Evolutionary conservation across 2,329 filamentous ascomycete species (phyloP).

Genomic region (Fusarium liriodendri): DNA sequence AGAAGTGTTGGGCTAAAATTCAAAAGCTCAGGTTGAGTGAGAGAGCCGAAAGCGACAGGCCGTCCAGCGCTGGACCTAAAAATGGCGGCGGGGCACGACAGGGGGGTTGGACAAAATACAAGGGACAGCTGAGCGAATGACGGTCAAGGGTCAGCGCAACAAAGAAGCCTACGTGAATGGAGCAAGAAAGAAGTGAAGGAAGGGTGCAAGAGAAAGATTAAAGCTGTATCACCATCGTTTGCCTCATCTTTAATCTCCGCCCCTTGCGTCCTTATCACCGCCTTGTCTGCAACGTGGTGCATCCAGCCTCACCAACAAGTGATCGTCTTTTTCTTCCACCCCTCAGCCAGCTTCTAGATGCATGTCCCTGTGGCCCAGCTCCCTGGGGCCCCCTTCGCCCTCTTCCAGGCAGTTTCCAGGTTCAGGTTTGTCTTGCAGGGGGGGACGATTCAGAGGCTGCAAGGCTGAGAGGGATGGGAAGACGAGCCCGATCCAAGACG

Average conservation of each 20-base stretch:
- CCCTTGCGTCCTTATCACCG: neutral
- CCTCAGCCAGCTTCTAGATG: constrained; percentile 17
- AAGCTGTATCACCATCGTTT: neutral
- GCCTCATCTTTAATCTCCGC: neutral
- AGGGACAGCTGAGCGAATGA: constrained; percentile 7
- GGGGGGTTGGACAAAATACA: constrained; percentile 20
- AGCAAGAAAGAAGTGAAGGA: neutral
- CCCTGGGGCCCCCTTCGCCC: constrained; percentile 12
- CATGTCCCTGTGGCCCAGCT: constrained; percentile 11
- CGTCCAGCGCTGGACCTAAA: constrained; percentile 10
- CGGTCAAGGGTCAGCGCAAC: neutral
- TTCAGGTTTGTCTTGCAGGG: constrained; percentile 25
- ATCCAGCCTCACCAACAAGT: neutral
- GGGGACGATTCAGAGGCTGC: constrained; percentile 19
- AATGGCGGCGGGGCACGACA: constrained; percentile 27
- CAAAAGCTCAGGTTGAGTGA: constrained; percentile 34
- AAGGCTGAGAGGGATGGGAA: constrained; percentile 31
- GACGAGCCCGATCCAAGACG: neutral
- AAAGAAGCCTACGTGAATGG: neutral
- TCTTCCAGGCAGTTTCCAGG: constrained; percentile 19
- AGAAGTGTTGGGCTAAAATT: constrained; percentile 40
- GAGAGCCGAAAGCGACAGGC: constrained; percentile 26
- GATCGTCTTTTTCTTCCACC: constrained; percentile 18
- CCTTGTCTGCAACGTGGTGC: neutral
- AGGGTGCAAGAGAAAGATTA: neutral